Percentiles rank a stretch among this genome's conserved stretches.
phyloP scores from a whole-genome alignment of 306 rosid species.

The Cicer arietinum region DNA sequence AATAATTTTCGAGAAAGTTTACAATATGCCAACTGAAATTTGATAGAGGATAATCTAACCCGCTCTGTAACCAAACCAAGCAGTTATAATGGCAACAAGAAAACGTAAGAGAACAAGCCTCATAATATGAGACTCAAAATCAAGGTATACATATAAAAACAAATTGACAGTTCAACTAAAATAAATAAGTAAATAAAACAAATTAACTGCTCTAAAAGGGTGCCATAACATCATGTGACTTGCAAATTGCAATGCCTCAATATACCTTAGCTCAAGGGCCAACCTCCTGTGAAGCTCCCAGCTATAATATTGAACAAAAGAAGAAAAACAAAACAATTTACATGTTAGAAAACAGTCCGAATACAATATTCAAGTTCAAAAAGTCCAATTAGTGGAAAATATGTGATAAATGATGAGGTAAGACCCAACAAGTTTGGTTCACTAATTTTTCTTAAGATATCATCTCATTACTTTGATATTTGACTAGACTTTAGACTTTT shows the following conservation, averaged over 20 bases:
- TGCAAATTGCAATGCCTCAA: conserved; percentile 30
- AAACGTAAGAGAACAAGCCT: conserved; percentile 28
- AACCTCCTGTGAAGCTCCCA: conserved; percentile 24
- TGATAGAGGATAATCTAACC: conserved; percentile 30
- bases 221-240: conserved; percentile 31
- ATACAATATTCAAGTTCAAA: background rate
- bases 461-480: background rate
- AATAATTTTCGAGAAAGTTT: background rate
- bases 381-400: background rate
- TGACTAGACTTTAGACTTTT: background rate
- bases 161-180: background rate
- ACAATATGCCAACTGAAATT: conserved; percentile 30
- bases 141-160: conserved; percentile 3
- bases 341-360: background rate
- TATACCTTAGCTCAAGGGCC: conserved; percentile 1
- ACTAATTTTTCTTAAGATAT: background rate
- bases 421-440: background rate
- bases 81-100: conserved; percentile 18
- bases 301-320: conserved; percentile 11
- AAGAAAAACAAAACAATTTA: conserved; percentile 12
- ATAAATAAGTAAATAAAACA: background rate
- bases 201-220: background rate
- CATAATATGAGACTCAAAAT: conserved; percentile 6
- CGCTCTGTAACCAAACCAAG: conserved; percentile 4
- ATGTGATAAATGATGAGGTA: background rate